Base-by-base conservation (phyloP, 2,329 filamentous ascomycete genomes). In the Coniella vitis region DNA sequence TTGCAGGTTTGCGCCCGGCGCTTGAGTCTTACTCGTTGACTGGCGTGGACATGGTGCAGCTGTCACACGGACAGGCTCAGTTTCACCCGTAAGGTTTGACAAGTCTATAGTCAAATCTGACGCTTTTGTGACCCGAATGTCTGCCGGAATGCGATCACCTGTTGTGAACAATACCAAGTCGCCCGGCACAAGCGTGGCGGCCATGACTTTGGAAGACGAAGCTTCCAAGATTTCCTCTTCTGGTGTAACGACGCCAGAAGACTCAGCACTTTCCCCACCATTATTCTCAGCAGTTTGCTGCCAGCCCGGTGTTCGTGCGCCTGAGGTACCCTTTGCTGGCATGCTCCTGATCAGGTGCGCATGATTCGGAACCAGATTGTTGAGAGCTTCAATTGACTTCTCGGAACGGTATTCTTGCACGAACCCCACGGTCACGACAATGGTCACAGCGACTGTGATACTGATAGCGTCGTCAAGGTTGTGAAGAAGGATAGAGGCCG, bases 401-500 rank as follows among this genome's bases (percentile, higher is more conserved):
- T 98, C 93, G 7, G 93, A 97, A 51, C 93, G 79, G 65, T 98
- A 98, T 68, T 98, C 93, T 64, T 98, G 93, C 45, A 97, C 82
- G 59, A 98, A 98, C 2, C 91, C 93, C 37, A 98, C 93, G 0
- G 86, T 86, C 20, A 98, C 90, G 5, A 98, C 93, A 58, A 98
- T 98, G 21, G 90, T 95, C 19, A 98, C 93, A 2, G 93, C 93
- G 29, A 95, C 83, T 0, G 91, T 87, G 61, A 98, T 98, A 66
- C 91, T 97, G 59, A 98, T 71, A 5, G 91, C 91, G 69, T 98
- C 94, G 60, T 97, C 91, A 62, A 84, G 83, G 62, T 98, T 98
- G 45, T 90, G 90, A 66, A 98, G 85, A 38, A 97, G 68, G 42
- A 97, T 80, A 0, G 91, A 97, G 35, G 95, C 85, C 16, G 78